Conservation (phyloP, 108 stramenopile genomes). For the Nitzschia inconspicua region DNA sequence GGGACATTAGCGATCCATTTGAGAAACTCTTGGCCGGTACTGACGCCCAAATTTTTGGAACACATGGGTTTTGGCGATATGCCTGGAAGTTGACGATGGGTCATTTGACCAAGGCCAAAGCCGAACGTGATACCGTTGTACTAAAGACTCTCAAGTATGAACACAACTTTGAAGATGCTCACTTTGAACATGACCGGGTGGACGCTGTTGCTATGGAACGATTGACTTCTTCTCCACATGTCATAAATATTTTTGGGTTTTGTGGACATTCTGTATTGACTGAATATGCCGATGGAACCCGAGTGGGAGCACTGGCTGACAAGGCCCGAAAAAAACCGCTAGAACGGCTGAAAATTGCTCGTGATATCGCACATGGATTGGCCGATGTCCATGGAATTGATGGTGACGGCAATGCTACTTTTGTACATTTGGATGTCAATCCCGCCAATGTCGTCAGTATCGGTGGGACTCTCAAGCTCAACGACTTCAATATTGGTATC, state of each 20-base stretch:
- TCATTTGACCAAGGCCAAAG: background rate
- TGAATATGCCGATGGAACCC: slow-evolving; percentile 62
- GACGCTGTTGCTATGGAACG: slow-evolving; percentile 81
- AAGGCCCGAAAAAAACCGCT: slow-evolving; percentile 52
- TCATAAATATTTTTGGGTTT: slow-evolving; percentile 71
- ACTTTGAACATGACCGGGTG: slow-evolving; percentile 75
- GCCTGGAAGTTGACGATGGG: slow-evolving; percentile 59
- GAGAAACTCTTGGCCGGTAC: slow-evolving; percentile 12
- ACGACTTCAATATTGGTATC: slow-evolving; percentile 81
- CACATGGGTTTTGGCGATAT: slow-evolving; percentile 68
- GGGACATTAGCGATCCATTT: background rate
- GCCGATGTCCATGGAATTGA: slow-evolving; percentile 74
- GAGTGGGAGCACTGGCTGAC: slow-evolving; percentile 59
- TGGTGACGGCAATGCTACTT: slow-evolving; percentile 54
- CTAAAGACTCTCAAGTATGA: slow-evolving; percentile 63
- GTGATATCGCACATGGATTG: slow-evolving; percentile 58
- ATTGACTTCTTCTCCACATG: slow-evolving; percentile 66
- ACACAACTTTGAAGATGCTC: slow-evolving; percentile 80
- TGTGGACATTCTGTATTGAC: slow-evolving; percentile 76
- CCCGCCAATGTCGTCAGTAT: slow-evolving; percentile 67
- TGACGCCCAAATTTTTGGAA: slow-evolving; percentile 52
- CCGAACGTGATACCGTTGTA: slow-evolving; percentile 41
- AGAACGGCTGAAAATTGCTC: slow-evolving; percentile 50
- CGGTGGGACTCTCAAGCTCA: slow-evolving; percentile 58
- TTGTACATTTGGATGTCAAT: slow-evolving; percentile 78